Percentiles rank a stretch among this genome's conserved stretches.
phyloP scores from a whole-genome alignment of 208 protist genomes.

The Leishmania arabica region DNA sequence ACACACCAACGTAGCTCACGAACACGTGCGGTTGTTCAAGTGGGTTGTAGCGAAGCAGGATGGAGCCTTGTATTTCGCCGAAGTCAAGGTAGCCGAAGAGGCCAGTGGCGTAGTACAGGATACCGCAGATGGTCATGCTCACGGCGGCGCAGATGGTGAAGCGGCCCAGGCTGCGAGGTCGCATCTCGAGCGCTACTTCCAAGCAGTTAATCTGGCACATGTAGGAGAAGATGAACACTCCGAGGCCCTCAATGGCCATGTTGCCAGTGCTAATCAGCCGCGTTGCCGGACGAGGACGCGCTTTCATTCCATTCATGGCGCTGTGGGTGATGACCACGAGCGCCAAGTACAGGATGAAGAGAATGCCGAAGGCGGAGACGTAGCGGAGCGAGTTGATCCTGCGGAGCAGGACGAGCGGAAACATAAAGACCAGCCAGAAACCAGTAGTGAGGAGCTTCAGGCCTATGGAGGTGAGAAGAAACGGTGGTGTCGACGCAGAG shows the following conservation, averaged over 20 bases:
- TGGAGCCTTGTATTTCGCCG: conserved; percentile 38
- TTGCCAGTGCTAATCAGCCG: conserved; percentile 31
- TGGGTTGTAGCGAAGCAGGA: conserved; percentile 53
- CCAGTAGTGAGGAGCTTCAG: conserved; percentile 21
- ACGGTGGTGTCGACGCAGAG: conserved; percentile 15
- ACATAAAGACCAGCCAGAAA: conserved; percentile 51
- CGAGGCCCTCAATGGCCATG: conserved; percentile 34
- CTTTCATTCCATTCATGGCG: conserved; percentile 39
- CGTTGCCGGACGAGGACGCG: conserved; percentile 5
- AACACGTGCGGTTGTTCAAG: conserved; percentile 35
- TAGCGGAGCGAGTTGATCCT: conserved; percentile 71
- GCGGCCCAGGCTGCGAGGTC: conserved; percentile 16
- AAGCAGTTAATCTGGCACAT: conserved; percentile 60
- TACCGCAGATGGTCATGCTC: conserved; percentile 47
- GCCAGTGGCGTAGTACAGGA: conserved; percentile 56
- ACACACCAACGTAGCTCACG: conserved; percentile 55
- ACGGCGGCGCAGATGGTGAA: conserved; percentile 28
- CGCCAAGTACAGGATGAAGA: conserved; percentile 58
- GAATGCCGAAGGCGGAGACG: conserved; percentile 46
- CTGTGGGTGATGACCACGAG: conserved; percentile 50
- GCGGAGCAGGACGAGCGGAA: conserved; percentile 53
- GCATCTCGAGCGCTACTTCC: conserved; percentile 51
- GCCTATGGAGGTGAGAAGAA: conserved; percentile 16
- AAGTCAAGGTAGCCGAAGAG: conserved; percentile 77
- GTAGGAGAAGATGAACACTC: conserved; percentile 61